Evolutionary conservation across 805 yeast species (phyloP), one percentile per base, ranked within the genome.

Genomic region (Debaryomyces tyrocola): DNA sequence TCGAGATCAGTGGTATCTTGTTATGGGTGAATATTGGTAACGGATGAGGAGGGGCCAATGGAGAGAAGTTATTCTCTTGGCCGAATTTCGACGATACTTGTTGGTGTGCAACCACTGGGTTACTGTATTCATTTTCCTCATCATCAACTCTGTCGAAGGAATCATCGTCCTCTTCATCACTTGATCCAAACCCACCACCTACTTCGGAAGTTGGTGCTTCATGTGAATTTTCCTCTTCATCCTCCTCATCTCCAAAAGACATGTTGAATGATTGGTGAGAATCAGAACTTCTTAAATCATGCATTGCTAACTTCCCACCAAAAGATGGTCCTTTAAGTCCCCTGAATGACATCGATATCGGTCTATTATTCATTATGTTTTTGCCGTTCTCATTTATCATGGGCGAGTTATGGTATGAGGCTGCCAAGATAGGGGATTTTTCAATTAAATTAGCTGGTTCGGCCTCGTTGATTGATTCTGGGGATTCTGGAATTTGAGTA

Each of bases 301-400:
- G 65, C 11, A 60, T 56, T 3, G 59, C 51, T 9, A 64, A 49
- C 28, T 58, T 57, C n/a, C 68, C 63, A 17, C 75, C 75, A 51
- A 82, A 77, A 1, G 80, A 68, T 1, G 89, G 85, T 0, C 83
- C 87, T 44, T 68, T 74, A 45, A 84, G 60, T 0, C 90, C 90
- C 50, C 77, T 77, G 63, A 82, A 83, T 1, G 88, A 83, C 75
- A 75, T 68, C 6, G 77, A 74, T 9, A 74, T 64, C 17, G 80
- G 78, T 31, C 77, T 53, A 29, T 57, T 62, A 27, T 50, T 54
- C n/a, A 38, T 33, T 6, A 24, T 24, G 20, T 35, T 37, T 14
- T 33, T 46, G 1, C 57, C 59, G 12, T 45, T 42, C 11, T 28
- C 43, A 29, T 24, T 27, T 20, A 14, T 4, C 17, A 29, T 18